Conservation (phyloP, 108 stramenopile species). For the Aurantiochytrium sp. region DNA sequence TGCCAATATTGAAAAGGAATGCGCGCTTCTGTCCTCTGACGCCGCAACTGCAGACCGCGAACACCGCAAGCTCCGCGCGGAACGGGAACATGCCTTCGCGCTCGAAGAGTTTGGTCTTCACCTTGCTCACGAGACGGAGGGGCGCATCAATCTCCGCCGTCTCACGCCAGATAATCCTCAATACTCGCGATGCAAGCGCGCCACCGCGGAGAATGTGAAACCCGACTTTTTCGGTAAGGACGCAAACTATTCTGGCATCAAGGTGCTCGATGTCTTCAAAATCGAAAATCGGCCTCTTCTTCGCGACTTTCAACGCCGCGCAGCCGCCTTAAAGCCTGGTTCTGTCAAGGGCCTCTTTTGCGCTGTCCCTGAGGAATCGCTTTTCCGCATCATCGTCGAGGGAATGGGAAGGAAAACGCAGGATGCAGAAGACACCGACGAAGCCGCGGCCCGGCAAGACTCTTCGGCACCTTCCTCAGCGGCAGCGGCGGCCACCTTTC, state of each 20-base stretch:
- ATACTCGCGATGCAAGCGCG: constrained; percentile 34
- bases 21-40: not conserved
- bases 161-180: constrained; percentile 34
- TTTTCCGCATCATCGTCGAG: constrained; percentile 29
- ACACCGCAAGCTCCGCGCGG: not conserved
- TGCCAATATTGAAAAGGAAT: not conserved
- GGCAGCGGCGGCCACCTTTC: not conserved
- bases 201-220: constrained; percentile 38
- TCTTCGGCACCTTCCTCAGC: not conserved
- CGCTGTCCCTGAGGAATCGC: constrained; percentile 23
- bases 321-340: constrained; percentile 20
- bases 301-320: constrained; percentile 27
- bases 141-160: constrained; percentile 25
- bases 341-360: constrained; percentile 47
- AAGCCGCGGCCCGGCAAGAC: no score
- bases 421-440: not conserved
- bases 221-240: constrained; percentile 29
- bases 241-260: constrained; percentile 23
- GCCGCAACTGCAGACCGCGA: not conserved
- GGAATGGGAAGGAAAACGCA: not conserved
- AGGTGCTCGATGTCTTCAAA: constrained; percentile 39
- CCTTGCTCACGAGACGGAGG: constrained; percentile 32
- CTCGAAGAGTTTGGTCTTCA: constrained; percentile 13
- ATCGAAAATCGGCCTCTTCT: constrained; percentile 26
- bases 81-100: not conserved